phyloP scores from a whole-genome alignment of 1,284 basidiomycete genomes.

The Peniophora sp. region DNA sequence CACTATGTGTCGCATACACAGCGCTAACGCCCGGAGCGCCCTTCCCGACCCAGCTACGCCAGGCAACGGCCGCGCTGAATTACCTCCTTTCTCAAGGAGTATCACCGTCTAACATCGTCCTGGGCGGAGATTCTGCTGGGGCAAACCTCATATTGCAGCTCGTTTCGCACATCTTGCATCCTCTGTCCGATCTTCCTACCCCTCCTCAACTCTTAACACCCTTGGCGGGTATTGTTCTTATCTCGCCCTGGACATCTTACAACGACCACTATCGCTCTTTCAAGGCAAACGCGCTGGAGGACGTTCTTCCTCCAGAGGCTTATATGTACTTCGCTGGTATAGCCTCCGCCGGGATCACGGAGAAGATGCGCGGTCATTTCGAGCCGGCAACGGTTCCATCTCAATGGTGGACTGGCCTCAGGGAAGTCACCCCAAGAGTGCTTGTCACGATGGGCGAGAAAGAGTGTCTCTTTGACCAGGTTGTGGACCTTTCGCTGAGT shows the following conservation, averaged over 20 bases:
- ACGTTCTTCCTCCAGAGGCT: no score
- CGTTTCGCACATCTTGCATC: conserved; percentile 24
- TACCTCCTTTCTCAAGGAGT: conserved; percentile 12
- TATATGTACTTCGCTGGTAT: no score
- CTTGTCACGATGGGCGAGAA: conserved; percentile 27
- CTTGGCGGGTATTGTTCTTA: conserved; percentile 19
- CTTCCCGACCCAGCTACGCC: conserved; percentile 15
- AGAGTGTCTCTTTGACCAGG: conserved; percentile 29
- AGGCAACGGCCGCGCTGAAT: conserved; percentile 11
- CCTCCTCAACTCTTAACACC: conserved; percentile 10
- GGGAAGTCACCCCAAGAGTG: conserved; percentile 19
- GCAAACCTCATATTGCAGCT: conserved; percentile 25
- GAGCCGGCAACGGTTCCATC: neutral
- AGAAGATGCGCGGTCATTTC: no score
- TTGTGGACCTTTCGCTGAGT: conserved; percentile 20
- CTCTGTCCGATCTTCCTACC: conserved; percentile 14
- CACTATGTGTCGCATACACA: neutral
- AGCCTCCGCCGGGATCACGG: no score
- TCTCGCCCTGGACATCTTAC: conserved; percentile 26
- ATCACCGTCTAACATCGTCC: conserved; percentile 12
- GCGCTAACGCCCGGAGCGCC: conserved; percentile 9
- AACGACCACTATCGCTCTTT: conserved; percentile 4
- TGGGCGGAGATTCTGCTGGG: conserved; percentile 28
- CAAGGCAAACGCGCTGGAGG: no score
- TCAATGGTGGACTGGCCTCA: conserved; percentile 1